phyloP scores from a whole-genome alignment of 2,329 filamentous ascomycete genomes.

The Diaporthe citrichinensis region DNA sequence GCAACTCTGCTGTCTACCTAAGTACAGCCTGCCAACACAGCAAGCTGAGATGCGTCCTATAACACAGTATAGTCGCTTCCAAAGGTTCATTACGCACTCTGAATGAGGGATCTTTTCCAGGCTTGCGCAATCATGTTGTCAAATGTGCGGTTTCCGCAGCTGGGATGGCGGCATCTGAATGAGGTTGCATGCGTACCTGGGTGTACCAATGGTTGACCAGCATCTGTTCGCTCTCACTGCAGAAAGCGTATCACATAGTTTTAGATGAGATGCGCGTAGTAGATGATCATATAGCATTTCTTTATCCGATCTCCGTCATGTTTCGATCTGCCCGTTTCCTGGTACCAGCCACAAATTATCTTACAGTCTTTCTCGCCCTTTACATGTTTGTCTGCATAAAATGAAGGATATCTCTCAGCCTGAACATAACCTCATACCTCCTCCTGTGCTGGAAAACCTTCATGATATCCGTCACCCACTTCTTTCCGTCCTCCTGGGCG shows the following conservation, averaged over 20 bases:
- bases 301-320: background rate
- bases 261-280: background rate
- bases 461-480: constrained; percentile 38
- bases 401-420: constrained; percentile 35
- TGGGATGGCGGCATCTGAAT: background rate
- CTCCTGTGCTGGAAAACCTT: constrained; percentile 34
- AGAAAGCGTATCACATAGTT: background rate
- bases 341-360: constrained; percentile 14
- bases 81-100: background rate
- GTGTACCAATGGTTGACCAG: background rate
- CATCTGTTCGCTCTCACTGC: background rate
- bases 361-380: background rate
- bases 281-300: background rate
- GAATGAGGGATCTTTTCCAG: rapidly evolving
- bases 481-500: constrained; percentile 33
- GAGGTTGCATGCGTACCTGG: background rate
- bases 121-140: background rate
- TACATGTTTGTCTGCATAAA: constrained; percentile 38
- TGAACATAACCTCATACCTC: constrained; percentile 36
- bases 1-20: too few species aligned
- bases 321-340: constrained; percentile 20
- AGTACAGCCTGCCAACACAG: background rate
- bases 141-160: background rate
- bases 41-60: background rate
- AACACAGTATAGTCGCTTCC: background rate